Evolutionary conservation across 1,284 basidiomycete species (phyloP).

Genomic region (Pseudozyma hubeiensis): DNA sequence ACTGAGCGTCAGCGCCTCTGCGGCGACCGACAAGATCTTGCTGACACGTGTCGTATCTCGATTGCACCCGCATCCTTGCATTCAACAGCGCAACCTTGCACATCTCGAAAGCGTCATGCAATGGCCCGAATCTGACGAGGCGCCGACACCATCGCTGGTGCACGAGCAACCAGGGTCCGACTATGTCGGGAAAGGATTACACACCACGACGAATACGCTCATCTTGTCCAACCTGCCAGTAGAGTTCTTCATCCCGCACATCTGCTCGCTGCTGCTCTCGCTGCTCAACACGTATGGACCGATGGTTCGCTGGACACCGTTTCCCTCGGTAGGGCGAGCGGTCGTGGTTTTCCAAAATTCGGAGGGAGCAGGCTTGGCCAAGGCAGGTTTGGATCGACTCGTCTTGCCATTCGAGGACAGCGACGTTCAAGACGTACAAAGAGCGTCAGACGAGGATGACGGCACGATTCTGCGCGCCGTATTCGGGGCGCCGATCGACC

Average conservation of each 20-base stretch:
- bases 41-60: constrained; percentile 15
- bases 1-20: constrained; percentile 71
- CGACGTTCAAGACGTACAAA: constrained; percentile 32
- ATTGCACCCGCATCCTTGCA: not conserved
- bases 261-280: constrained; percentile 54
- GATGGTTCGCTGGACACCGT: constrained; percentile 58
- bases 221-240: constrained; percentile 60
- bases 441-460: constrained; percentile 28
- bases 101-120: constrained; percentile 53
- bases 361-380: constrained; percentile 49
- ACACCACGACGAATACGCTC: constrained; percentile 54
- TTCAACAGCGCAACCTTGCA: constrained; percentile 45
- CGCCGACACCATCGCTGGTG: constrained; percentile 18
- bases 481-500: constrained; percentile 30
- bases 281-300: constrained; percentile 62
- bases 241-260: constrained; percentile 59
- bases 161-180: not conserved
- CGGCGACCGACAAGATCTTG: constrained; percentile 5
- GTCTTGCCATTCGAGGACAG: constrained; percentile 56
- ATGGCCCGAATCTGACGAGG: constrained; percentile 43
- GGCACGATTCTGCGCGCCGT: constrained; percentile 38
- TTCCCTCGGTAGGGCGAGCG: constrained; percentile 59
- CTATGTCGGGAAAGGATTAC: not conserved
- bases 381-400: constrained; percentile 56
- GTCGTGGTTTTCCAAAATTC: constrained; percentile 56